Conservation (phyloP, 352 stramenopile genomes). For the Globisporangium cederbergense region DNA sequence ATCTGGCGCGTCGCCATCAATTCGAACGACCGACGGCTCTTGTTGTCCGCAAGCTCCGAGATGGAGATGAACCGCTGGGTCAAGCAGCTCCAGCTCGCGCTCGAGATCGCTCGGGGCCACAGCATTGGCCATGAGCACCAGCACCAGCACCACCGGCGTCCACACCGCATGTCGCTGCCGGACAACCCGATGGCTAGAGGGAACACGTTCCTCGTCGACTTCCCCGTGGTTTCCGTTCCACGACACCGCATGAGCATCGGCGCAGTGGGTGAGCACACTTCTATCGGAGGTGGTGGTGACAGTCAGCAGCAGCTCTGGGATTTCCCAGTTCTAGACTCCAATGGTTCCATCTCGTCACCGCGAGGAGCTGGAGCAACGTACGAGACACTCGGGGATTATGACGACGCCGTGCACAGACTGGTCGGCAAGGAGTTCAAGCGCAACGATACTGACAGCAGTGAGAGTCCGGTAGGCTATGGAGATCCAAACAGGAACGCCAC, state of each 20-base stretch:
- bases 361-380: background rate
- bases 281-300: background rate
- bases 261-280: background rate
- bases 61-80: slow-evolving; percentile 50
- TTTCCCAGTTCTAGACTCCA: background rate
- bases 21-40: slow-evolving; percentile 25
- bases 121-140: background rate
- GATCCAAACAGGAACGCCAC: background rate
- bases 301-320: background rate
- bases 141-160: background rate
- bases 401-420: background rate
- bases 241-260: slow-evolving; percentile 4
- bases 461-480: background rate
- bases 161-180: slow-evolving; percentile 2
- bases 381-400: background rate
- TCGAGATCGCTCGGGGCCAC: slow-evolving; percentile 20
- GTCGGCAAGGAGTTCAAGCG: background rate
- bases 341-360: background rate
- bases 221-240: background rate
- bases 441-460: background rate
- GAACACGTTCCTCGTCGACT: slow-evolving; percentile 8
- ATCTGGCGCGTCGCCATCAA: slow-evolving; percentile 52
- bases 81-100: slow-evolving; percentile 29
- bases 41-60: slow-evolving; percentile 35
- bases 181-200: background rate